Conservation (phyloP, 371 early-diverging fungal species). For the Thermomucor indicae-seudaticae region DNA sequence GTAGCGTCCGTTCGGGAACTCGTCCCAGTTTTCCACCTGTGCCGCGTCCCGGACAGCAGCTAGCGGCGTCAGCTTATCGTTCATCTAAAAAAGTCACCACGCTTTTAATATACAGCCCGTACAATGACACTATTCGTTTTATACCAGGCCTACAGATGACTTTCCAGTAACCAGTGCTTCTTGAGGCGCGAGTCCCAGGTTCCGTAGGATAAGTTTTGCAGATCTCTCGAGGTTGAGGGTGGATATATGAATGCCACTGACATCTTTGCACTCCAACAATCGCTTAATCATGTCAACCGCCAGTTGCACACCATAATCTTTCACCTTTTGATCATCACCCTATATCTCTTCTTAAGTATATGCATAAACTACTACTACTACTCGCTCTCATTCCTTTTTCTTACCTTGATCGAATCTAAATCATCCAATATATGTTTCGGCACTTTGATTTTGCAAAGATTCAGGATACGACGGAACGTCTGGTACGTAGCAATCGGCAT, state of each 20-base stretch:
- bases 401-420: slow-evolving; percentile 78
- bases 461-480: slow-evolving; percentile 85
- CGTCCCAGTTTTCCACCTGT: slow-evolving; percentile 82
- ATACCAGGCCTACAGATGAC: too few species aligned
- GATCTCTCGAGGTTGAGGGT: slow-evolving; percentile 89
- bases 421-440: slow-evolving; percentile 62
- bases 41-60: slow-evolving; percentile 26
- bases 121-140: too few species aligned
- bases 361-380: not conserved
- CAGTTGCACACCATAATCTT: slow-evolving; percentile 83
- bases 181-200: slow-evolving; percentile 51
- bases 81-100: too few species aligned
- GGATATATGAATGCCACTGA: slow-evolving; percentile 71
- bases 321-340: slow-evolving; percentile 92
- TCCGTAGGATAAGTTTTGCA: slow-evolving; percentile 78
- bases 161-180: slow-evolving; percentile 2
- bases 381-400: not conserved
- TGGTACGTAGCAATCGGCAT: slow-evolving; percentile 93
- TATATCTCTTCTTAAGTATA: slow-evolving; percentile 5
- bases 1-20: slow-evolving; percentile 97
- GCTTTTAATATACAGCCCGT: too few species aligned
- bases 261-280: slow-evolving; percentile 49
- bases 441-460: slow-evolving; percentile 76
- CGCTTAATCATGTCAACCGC: slow-evolving; percentile 68
- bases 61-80: too few species aligned